A percentile compares a stretch with the other conserved stretches of the same genome.
phyloP scores from a whole-genome alignment of 257 asterid genomes.

The Nicotiana noctiflora region DNA sequence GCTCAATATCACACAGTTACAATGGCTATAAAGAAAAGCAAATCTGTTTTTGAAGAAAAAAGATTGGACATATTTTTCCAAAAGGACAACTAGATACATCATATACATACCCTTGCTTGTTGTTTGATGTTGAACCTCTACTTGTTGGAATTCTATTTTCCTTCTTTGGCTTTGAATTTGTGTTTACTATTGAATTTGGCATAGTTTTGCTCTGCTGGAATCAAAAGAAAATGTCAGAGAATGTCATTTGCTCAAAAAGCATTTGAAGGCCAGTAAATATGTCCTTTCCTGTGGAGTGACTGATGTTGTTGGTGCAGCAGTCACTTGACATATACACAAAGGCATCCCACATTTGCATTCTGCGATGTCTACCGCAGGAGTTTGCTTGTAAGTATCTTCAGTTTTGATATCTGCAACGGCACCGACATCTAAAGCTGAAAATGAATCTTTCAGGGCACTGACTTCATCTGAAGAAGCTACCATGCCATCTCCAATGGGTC shows the following conservation, averaged over 20 bases:
- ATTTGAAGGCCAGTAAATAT: slow-evolving; percentile 8
- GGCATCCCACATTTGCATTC: slow-evolving; percentile 99
- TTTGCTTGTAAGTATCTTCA: slow-evolving; percentile 31
- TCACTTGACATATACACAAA: slow-evolving; percentile 93
- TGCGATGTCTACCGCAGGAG: slow-evolving; percentile 32
- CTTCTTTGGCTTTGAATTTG: slow-evolving; percentile 56
- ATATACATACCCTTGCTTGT: slow-evolving; percentile 54
- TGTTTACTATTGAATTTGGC: slow-evolving; percentile 24
- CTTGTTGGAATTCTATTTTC: slow-evolving; percentile 44
- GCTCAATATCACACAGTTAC: neutral
- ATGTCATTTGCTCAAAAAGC: slow-evolving; percentile 9
- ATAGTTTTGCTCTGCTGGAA: slow-evolving; percentile 46
- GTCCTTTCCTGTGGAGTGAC: slow-evolving; percentile 43
- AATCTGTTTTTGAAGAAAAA: neutral
- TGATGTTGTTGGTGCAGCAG: slow-evolving; percentile 48
- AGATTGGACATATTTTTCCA: neutral
- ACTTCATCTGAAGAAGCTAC: slow-evolving; percentile 50
- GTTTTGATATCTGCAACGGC: slow-evolving; percentile 35
- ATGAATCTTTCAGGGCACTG: slow-evolving; percentile 45
- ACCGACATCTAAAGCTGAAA: slow-evolving; percentile 65
- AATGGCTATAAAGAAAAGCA: neutral
- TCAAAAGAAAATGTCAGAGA: slow-evolving; percentile 18
- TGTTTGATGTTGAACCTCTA: slow-evolving; percentile 76
- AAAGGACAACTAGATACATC: neutral
- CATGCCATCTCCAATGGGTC: slow-evolving; percentile 42